phyloP scores from a whole-genome alignment of 352 stramenopile species.

The Globisporangium camurandrum region DNA sequence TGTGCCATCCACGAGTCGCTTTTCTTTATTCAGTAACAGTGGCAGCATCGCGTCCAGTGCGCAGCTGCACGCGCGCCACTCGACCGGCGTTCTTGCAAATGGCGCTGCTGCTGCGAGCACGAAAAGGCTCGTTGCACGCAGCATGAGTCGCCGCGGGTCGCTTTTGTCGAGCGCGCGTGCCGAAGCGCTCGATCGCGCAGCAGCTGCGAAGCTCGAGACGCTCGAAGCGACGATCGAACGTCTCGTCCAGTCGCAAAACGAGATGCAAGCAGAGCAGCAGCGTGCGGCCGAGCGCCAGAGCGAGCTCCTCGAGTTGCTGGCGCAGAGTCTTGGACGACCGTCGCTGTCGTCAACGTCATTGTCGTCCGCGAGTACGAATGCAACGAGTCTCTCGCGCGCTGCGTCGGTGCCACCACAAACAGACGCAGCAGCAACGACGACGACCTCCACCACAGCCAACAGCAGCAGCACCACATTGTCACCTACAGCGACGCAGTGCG shows the following conservation, averaged over 20 bases:
- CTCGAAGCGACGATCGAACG: conserved; percentile 37
- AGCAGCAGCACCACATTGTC: neutral
- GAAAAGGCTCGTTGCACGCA: neutral
- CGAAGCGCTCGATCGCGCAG: conserved; percentile 11
- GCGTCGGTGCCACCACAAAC: neutral
- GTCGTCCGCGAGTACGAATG: no score
- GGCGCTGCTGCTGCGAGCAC: neutral
- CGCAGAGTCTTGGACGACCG: neutral
- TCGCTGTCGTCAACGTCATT: no score
- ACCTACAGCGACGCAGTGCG: no score
- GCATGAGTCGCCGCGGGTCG: neutral
- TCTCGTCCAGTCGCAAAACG: conserved; percentile 23
- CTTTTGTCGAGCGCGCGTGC: neutral
- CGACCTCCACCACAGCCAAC: neutral
- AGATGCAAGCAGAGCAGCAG: conserved; percentile 40
- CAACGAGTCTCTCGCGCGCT: no score
- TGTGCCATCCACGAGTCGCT: neutral
- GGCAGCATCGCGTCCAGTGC: neutral
- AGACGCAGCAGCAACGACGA: neutral
- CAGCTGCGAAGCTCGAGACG: conserved; percentile 33
- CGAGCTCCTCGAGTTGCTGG: conserved; percentile 31
- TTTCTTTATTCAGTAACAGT: no score
- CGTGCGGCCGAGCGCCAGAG: conserved; percentile 22
- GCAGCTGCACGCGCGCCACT: neutral
- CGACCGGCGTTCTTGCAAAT: neutral